A percentile compares a stretch with the other conserved stretches of the same genome.
Evolutionary conservation across 2,329 filamentous ascomycete genomes (phyloP).

Genomic region (Boeremia exigua): DNA sequence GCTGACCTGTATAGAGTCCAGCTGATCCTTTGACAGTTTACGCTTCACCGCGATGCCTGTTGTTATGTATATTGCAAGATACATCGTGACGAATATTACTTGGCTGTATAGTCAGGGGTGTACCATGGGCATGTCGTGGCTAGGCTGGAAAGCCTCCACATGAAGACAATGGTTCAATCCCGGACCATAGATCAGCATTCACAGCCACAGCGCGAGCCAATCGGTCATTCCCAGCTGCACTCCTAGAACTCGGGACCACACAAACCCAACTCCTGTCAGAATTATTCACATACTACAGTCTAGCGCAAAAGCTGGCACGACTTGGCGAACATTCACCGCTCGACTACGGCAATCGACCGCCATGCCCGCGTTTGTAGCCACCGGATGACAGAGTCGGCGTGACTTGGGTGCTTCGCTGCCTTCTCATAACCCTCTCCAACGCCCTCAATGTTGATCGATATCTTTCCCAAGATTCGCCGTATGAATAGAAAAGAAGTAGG

Average conservation of each 20-base stretch:
- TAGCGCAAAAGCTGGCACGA: background rate
- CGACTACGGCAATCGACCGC: background rate
- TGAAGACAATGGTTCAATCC: too few relatives aligned
- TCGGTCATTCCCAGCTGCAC: too few relatives aligned
- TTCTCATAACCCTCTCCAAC: too few relatives aligned
- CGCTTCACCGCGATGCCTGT: too few relatives aligned
- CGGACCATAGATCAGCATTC: background rate
- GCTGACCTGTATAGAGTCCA: too few relatives aligned
- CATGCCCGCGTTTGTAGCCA: background rate
- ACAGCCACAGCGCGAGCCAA: background rate
- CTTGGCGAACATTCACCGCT: constrained; percentile 3
- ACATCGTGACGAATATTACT: too few relatives aligned
- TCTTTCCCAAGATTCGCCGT: background rate
- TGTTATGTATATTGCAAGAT: too few relatives aligned
- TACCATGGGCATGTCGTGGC: too few relatives aligned
- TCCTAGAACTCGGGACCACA: too few relatives aligned
- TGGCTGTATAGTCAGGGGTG: too few relatives aligned
- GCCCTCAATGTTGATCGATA: background rate
- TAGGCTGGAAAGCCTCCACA: too few relatives aligned
- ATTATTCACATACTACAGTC: constrained; percentile 2
- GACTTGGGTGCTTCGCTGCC: background rate
- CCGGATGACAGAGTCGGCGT: constrained; percentile 8
- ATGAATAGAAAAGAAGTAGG: background rate
- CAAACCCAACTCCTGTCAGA: background rate
- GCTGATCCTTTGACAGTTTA: too few relatives aligned